Evolutionary conservation across 169 alveolate genomes (phyloP), one percentile per base, ranked within the genome.

Genomic region (Plasmodium chabaudi): DNA sequence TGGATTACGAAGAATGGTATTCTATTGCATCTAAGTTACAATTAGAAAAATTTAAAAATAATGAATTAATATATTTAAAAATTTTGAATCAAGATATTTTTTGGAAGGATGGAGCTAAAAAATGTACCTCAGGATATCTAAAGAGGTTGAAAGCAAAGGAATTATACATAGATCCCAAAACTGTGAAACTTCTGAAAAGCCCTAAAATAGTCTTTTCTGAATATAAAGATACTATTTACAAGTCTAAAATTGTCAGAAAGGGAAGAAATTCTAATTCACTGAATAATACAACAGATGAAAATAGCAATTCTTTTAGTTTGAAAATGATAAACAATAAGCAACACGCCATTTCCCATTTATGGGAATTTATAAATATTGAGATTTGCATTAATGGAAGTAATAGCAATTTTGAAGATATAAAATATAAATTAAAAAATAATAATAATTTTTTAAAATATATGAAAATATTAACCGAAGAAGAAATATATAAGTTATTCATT

Each of bases 1-100:
- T 86, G 25, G 71, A 59, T 53, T 86, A 86, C 53, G 87, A 86
- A 44, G 73, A 63, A 23, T 86, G 91, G 91, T 86, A 69, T 60
- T 57, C 47, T 39, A 51, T 59, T 9, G 91, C 91, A 17, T 70
- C 75, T 5, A 86, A 60, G 71, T 59, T 86, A 44, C 87, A 68
- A 63, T 64, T 71, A 34, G 91, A 86, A 13, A 5, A 44, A 46
- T 69, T 86, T 59, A 86, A 86, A 63, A 86, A 68, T 51, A 69
- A 46, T 39, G 91, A 86, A 57, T 17, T 70, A 63, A n/a, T 70
- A 15, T 86, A 71, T 51, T 59, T 86, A 44, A 46, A 86, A 53
- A 9, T 10, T 68, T 42, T 86, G 57, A 59, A 69, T 4, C 87
- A 86, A 86, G 51, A 47, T 21, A 13, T 44, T 15, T 86, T 86